A percentile compares a stretch with the other conserved stretches of the same genome.
phyloP scores from a whole-genome alignment of 768 basidiomycete species.

The Russula virescens region DNA sequence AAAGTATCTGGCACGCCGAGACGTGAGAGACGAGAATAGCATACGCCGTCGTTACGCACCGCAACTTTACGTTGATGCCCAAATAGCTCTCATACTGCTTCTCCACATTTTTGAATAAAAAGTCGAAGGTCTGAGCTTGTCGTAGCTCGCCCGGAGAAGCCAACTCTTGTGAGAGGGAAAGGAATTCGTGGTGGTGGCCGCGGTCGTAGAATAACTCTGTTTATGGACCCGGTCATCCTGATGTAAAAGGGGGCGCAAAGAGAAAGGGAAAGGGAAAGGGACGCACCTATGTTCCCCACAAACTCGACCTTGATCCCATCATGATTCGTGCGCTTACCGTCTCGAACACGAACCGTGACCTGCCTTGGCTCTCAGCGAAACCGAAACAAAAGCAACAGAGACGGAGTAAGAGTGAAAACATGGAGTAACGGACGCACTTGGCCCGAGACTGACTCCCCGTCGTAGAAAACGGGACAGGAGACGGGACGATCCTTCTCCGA shows the following conservation, averaged over 20 bases:
- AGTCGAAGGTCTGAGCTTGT: slow-evolving; percentile 93
- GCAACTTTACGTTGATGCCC: slow-evolving; percentile 95
- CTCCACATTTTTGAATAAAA: slow-evolving; percentile 98
- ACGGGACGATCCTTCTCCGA: slow-evolving; percentile 80
- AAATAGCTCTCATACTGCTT: slow-evolving; percentile 98
- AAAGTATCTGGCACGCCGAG: slow-evolving; percentile 63
- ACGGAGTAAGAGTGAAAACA: background rate
- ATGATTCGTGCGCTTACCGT: slow-evolving; percentile 89
- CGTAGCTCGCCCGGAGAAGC: slow-evolving; percentile 97
- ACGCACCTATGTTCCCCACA: slow-evolving; percentile 87
- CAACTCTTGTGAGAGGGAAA: slow-evolving; percentile 91
- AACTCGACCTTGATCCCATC: slow-evolving; percentile 99
- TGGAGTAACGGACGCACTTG: slow-evolving; percentile 47
- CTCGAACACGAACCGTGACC: slow-evolving; percentile 84
- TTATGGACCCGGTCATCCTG: slow-evolving; percentile 32
- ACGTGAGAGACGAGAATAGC: background rate
- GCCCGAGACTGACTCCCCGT: slow-evolving; percentile 88
- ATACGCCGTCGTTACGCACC: slow-evolving; percentile 45
- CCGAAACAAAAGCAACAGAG: background rate
- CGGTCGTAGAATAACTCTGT: slow-evolving; percentile 85
- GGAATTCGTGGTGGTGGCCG: slow-evolving; percentile 96
- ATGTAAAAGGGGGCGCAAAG: too few species aligned
- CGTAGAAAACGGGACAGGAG: slow-evolving; percentile 90
- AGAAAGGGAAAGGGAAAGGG: background rate
- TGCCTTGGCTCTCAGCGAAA: slow-evolving; percentile 28